Base-by-base conservation (phyloP, 495 filamentous ascomycete genomes). In the Xylaria castorea region DNA sequence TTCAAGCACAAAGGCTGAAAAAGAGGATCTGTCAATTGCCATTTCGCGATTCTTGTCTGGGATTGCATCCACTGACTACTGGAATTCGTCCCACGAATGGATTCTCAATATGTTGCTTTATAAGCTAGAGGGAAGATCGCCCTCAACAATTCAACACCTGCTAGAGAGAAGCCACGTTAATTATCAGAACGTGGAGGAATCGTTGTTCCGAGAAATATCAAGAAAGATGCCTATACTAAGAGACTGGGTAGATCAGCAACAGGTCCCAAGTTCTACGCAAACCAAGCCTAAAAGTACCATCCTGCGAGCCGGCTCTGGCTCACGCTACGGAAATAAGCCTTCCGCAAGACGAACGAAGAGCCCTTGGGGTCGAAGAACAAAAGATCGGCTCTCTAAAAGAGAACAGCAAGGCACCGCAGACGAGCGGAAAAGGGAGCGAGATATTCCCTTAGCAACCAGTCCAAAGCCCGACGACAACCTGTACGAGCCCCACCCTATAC, bases 61-160 rank as follows among this genome's bases (percentile, higher is more conserved):
- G 27, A 7, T 71, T 20, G 18, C 68, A 38, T 63, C 68, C 6
- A 38, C 58, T 8, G 58, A 71, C 44, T 71, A 51, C 34, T 53
- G n/a, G 68, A 44, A 55, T n/a, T 25, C 68, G 27, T 71, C 68
- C 0, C 22, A 42, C 11, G 42, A 71, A 32, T 71, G 55, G 57
- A 64, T 71, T 63, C 42, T 71, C 12, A 62, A 51, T 30, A 64
- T 71, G 42, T n/a, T 71, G n/a, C 58, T 71, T 6, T 71, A 71
- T 30, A 71, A 71, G 14, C 32, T 71, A 25, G 68, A 71, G 32
- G 68, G 58, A 5, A 63, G 6, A 55, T 71, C 68, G 58, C 44
- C 53, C 3, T 63, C 44, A 9, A 42, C 58, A 30, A 71, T 71
- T 16, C 25, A 25, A 40, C 30, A 71, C 18, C 38, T 71, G 44